A percentile compares a stretch with the other conserved stretches of the same genome.
These are phyloP conservation scores for Baorangia bicolor DNA, from an alignment of 768 basidiomycete species.

Conservation along the genomic window DNA sequence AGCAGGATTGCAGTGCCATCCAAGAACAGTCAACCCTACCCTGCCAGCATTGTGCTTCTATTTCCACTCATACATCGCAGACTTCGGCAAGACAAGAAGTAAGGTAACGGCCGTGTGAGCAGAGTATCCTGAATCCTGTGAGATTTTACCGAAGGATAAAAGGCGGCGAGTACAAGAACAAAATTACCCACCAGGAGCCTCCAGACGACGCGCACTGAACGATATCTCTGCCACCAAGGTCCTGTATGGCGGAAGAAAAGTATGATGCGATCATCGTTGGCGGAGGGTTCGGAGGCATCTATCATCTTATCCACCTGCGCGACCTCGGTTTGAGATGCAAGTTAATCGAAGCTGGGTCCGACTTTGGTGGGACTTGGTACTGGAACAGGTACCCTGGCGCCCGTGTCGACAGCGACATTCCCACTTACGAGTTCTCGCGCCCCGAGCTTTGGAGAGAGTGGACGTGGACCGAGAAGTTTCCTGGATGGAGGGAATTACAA, in stretches of 20 bases:
- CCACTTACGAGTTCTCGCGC: constrained; percentile 8
- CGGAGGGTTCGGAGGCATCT: constrained; percentile 3
- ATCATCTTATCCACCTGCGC: constrained; percentile 8
- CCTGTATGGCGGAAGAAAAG: background rate
- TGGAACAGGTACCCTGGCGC: constrained; percentile 16
- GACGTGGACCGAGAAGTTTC: constrained; percentile 15
- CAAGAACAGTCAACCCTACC: background rate
- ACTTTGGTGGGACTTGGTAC: constrained; percentile 16
- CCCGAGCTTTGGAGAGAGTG: constrained; percentile 15
- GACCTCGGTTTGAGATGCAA: constrained; percentile 5
- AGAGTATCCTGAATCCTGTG: background rate
- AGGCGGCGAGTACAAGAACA: background rate
- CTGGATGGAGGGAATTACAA: constrained; percentile 11
- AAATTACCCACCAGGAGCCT: background rate
- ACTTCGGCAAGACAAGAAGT: background rate
- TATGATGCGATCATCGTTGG: constrained; percentile 10
- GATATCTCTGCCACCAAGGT: background rate
- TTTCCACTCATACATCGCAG: background rate
- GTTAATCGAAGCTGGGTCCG: constrained; percentile 7
- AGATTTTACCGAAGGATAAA: background rate
- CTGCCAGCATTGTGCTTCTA: background rate
- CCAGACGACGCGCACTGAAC: background rate
- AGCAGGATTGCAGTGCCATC: background rate
- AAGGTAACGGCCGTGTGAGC: no score
- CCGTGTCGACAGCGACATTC: constrained; percentile 11